phyloP scores from a whole-genome alignment of 352 stramenopile species.

The Lagenidium sp. region DNA sequence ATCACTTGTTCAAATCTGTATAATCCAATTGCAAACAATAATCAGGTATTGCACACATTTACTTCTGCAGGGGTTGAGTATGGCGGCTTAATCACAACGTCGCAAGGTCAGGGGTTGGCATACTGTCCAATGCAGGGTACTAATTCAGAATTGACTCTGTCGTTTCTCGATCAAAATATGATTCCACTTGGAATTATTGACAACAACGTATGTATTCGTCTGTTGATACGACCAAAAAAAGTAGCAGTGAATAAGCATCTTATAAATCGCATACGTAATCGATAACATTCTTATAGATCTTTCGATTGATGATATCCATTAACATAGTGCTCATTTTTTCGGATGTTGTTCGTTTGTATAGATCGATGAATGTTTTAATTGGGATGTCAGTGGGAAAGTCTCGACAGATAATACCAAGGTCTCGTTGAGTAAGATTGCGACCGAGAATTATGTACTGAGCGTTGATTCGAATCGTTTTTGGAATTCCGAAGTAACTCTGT shows the following conservation, averaged over 20 bases:
- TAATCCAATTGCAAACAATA: conserved; percentile 4
- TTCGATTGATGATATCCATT: conserved; percentile 7
- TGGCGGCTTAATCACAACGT: conserved; percentile 6
- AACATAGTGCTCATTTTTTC: conserved; percentile 5
- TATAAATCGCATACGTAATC: conserved; percentile 3
- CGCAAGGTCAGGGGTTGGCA: conserved; percentile 6
- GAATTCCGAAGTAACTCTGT: conserved; percentile 8
- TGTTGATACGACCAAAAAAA: conserved; percentile 8
- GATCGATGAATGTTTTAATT: conserved; percentile 3
- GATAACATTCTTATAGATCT: conserved; percentile 5
- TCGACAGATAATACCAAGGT: conserved; percentile 5
- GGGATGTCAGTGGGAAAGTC: conserved; percentile 3
- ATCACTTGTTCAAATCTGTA: conserved; percentile 2
- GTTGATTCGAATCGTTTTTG: conserved; percentile 10
- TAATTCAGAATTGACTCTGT: conserved; percentile 5
- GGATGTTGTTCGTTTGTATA: conserved; percentile 8
- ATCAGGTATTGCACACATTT: conserved; percentile 8
- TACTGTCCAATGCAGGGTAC: conserved; percentile 8
- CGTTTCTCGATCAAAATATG: conserved; percentile 6
- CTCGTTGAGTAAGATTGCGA: conserved; percentile 4
- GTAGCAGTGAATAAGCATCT: background rate
- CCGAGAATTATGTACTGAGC: conserved; percentile 7
- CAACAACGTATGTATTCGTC: conserved; percentile 6
- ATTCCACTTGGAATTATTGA: conserved; percentile 1
- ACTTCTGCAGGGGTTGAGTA: conserved; percentile 4